A percentile compares a stretch with the other conserved stretches of the same genome.
phyloP scores from a whole-genome alignment of 768 basidiomycete genomes.

The Panaeolus cyanescens region DNA sequence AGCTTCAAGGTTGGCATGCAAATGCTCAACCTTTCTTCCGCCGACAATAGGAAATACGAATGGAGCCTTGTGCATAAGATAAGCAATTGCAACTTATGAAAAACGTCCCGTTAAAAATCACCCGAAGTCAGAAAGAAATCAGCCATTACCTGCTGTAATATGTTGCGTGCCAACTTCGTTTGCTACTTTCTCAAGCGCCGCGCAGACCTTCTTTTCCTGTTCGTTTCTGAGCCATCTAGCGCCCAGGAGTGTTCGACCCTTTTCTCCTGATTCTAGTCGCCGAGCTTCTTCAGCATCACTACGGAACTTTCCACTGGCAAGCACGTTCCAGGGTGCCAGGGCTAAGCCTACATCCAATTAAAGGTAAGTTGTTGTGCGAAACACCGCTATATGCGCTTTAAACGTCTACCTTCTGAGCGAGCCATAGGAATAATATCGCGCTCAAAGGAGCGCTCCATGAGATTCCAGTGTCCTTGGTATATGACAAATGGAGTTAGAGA shows the following conservation, averaged over 20 bases:
- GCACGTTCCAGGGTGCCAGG: constrained; percentile 31
- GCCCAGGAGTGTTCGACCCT: constrained; percentile 31
- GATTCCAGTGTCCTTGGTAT: constrained; percentile 49
- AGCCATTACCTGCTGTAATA: constrained; percentile 42
- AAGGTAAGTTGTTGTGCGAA: too few species aligned
- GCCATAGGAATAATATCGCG: constrained; percentile 52
- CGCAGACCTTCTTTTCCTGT: constrained; percentile 41
- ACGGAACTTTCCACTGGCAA: constrained; percentile 44
- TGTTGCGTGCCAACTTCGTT: constrained; percentile 45
- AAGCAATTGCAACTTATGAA: constrained; percentile 47
- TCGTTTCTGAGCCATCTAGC: constrained; percentile 46
- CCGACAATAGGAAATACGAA: constrained; percentile 54
- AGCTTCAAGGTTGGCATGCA: constrained; percentile 48
- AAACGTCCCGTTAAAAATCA: neutral
- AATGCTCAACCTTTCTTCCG: constrained; percentile 53
- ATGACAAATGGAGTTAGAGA: constrained; percentile 50
- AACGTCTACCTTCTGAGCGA: constrained; percentile 39
- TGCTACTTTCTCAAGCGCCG: constrained; percentile 50
- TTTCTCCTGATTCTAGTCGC: constrained; percentile 30
- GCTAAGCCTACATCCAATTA: constrained; percentile 27
- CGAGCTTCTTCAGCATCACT: constrained; percentile 44
- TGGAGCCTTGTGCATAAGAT: constrained; percentile 53
- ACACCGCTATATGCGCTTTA: constrained; percentile 8
- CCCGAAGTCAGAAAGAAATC: neutral
- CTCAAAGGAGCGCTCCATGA: constrained; percentile 46